Evolutionary conservation across 192 early-diverging fungal genomes (phyloP).

Genomic region (Lunasporangiospora selenospora): DNA sequence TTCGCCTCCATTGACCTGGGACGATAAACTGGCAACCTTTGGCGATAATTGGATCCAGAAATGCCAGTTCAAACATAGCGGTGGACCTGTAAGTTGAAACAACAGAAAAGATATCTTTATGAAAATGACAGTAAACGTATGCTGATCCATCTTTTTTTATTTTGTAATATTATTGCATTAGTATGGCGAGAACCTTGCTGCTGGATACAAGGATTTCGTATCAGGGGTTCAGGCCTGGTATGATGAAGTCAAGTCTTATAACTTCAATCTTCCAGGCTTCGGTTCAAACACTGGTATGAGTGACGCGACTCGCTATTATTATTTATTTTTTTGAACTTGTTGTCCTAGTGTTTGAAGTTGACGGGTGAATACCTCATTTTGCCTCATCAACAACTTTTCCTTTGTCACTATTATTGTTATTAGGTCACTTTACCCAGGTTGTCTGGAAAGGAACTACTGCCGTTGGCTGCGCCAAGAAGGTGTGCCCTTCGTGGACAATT

Average conservation of each 20-base stretch:
- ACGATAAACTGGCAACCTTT: constrained; percentile 14
- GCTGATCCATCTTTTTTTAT: too few relatives aligned
- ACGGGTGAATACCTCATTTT: too few relatives aligned
- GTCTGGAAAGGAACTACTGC: constrained; percentile 43
- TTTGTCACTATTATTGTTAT: too few relatives aligned
- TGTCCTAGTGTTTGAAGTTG: too few relatives aligned
- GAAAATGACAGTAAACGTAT: too few relatives aligned
- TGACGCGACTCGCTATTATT: too few relatives aligned
- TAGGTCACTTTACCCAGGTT: too few relatives aligned
- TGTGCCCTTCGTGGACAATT: constrained; percentile 4
- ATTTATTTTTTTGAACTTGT: too few relatives aligned
- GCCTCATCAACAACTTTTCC: too few relatives aligned
- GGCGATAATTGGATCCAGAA: constrained; percentile 35
- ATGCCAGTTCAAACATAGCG: constrained; percentile 42
- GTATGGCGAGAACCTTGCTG: constrained; percentile 54
- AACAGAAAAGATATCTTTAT: too few relatives aligned
- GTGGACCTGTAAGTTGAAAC: constrained; percentile 1
- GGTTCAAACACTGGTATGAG: constrained; percentile 25
- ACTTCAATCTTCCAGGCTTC: constrained; percentile 38
- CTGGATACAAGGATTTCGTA: constrained; percentile 23
- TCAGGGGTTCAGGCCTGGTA: constrained; percentile 42
- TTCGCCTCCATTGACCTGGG: constrained; percentile 37
- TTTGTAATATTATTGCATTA: too few relatives aligned
- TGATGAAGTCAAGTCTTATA: constrained; percentile 34
- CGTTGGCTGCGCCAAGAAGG: constrained; percentile 42